These are phyloP conservation scores for Dacryopinax primogenitus DNA, from an alignment of 768 basidiomycete species.

Conservation along the genomic window DNA sequence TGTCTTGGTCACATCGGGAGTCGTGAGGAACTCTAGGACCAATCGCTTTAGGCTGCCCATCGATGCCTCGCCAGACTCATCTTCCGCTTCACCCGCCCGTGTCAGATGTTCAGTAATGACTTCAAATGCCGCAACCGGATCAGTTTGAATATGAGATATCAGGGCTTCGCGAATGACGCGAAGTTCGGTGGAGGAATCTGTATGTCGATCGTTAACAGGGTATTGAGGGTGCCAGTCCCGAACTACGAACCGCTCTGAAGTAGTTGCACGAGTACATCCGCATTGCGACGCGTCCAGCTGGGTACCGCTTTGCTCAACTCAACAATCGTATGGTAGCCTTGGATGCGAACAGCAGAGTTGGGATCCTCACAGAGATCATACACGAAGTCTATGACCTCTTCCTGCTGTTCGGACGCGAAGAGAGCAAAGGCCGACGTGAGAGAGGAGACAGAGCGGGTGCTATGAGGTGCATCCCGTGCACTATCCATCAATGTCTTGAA, in stretches of 20 bases:
- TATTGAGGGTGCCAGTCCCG: too few species aligned
- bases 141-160: constrained; percentile 50
- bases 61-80: not conserved
- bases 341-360: constrained; percentile 45
- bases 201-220: not conserved
- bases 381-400: constrained; percentile 61
- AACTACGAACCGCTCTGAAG: constrained; percentile 53
- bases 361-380: constrained; percentile 69
- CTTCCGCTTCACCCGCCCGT: not conserved
- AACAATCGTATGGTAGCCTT: constrained; percentile 52
- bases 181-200: constrained; percentile 58
- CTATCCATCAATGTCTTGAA: not conserved
- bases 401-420: constrained; percentile 43
- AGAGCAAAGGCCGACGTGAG: not conserved
- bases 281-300: constrained; percentile 56
- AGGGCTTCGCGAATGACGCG: constrained; percentile 47
- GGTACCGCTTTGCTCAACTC: constrained; percentile 36
- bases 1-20: not conserved
- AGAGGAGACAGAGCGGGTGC: not conserved
- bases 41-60: not conserved
- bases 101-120: constrained; percentile 51
- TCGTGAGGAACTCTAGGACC: not conserved
- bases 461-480: not conserved
- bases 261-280: constrained; percentile 61
- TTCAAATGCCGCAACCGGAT: constrained; percentile 44